Evolutionary conservation across 257 asterid species (phyloP).

Genomic region (Fraxinus pennsylvanica): DNA sequence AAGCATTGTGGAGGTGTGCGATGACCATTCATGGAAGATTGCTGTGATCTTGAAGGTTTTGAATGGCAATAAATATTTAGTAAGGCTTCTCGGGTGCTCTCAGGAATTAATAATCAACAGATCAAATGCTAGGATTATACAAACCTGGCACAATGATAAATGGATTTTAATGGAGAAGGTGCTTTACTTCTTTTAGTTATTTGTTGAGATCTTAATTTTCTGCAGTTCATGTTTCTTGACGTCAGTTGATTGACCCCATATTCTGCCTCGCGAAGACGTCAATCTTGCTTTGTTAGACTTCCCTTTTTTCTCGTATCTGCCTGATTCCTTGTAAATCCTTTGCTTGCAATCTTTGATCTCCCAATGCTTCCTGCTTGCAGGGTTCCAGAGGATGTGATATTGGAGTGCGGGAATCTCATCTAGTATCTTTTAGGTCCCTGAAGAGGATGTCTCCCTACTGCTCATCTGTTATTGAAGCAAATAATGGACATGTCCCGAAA

Average conservation of each 20-base stretch:
- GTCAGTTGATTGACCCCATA: not conserved
- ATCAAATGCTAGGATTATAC: conserved; percentile 55
- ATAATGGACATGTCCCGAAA: conserved; percentile 39
- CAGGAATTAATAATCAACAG: conserved; percentile 42
- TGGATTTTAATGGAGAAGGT: conserved; percentile 69
- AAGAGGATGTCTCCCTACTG: conserved; percentile 52
- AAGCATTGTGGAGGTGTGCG: conserved; percentile 67
- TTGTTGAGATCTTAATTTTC: conserved; percentile 4
- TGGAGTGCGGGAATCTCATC: conserved; percentile 37
- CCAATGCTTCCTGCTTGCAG: conserved; percentile 39
- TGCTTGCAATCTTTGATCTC: conserved; percentile 28
- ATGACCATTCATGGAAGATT: conserved; percentile 60
- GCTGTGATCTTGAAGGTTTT: conserved; percentile 53
- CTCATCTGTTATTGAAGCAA: conserved; percentile 48
- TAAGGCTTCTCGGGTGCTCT: conserved; percentile 60
- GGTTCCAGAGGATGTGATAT: conserved; percentile 35
- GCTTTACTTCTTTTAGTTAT: conserved; percentile 13
- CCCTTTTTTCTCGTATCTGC: conserved; percentile 9
- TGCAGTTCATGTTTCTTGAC: not conserved
- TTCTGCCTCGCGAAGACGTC: too few relatives aligned
- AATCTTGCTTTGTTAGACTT: not conserved
- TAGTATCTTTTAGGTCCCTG: conserved; percentile 42
- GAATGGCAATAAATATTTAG: conserved; percentile 43
- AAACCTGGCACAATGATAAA: conserved; percentile 56
- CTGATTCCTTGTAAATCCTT: conserved; percentile 1